Evolutionary conservation across 768 basidiomycete genomes (phyloP).

Genomic region (Pholiota molesta): DNA sequence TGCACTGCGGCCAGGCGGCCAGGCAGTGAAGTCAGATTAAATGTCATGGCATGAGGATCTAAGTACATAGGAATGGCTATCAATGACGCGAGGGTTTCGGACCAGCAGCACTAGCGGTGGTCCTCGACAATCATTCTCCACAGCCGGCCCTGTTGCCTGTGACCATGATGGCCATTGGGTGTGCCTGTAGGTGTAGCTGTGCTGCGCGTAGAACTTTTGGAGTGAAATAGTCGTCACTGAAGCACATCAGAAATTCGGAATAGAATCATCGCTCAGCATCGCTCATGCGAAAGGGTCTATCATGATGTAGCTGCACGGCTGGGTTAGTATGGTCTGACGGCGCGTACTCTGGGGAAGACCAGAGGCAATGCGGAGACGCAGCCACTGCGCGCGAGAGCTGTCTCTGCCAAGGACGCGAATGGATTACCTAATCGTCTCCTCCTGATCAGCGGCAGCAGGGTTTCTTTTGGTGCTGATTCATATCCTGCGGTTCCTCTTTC

Average conservation of each 20-base stretch:
- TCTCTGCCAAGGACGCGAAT: neutral
- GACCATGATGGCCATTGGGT: too few relatives aligned
- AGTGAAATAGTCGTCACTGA: neutral
- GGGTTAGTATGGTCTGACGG: neutral
- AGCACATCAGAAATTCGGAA: neutral
- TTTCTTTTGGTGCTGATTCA: constrained; percentile 20
- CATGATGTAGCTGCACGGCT: neutral
- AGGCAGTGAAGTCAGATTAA: too few relatives aligned
- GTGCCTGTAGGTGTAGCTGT: too few relatives aligned
- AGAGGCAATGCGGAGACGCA: neutral
- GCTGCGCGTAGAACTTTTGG: too few relatives aligned
- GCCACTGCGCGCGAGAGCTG: neutral
- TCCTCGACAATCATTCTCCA: too few relatives aligned
- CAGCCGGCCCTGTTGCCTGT: too few relatives aligned
- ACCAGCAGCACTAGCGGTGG: too few relatives aligned
- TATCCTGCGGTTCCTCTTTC: constrained; percentile 5
- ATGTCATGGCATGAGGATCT: neutral
- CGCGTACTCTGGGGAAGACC: neutral
- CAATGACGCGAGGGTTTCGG: neutral
- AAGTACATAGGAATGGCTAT: neutral
- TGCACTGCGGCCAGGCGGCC: too few relatives aligned
- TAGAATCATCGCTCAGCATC: too few relatives aligned
- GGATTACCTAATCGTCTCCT: constrained; percentile 15
- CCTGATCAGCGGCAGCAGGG: constrained; percentile 2
- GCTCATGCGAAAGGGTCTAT: neutral